phyloP scores from a whole-genome alignment of 192 early-diverging fungal genomes.

The Pecoramyces ruminantium region DNA sequence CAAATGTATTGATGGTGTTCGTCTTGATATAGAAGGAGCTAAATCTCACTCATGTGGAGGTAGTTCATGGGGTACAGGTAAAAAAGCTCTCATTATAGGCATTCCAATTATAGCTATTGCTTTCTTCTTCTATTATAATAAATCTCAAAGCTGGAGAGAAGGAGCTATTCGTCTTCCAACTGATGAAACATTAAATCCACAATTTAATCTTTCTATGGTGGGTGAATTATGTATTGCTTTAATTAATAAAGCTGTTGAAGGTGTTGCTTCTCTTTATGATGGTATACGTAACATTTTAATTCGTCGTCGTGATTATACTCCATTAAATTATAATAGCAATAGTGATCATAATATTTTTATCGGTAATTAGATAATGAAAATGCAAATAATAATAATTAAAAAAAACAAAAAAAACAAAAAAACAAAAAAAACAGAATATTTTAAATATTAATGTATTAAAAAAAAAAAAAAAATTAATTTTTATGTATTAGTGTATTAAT shows the following conservation, averaged over 20 bases:
- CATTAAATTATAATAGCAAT: not conserved
- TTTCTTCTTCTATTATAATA: not conserved
- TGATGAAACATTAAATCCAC: not conserved
- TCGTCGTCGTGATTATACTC: not conserved
- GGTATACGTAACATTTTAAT: not conserved
- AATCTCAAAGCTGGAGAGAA: not conserved
- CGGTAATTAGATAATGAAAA: no score
- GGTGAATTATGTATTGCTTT: not conserved
- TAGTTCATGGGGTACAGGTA: not conserved
- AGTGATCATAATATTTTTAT: not conserved
- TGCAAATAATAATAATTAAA: no score
- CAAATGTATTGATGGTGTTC: not conserved
- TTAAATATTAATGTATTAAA: no score
- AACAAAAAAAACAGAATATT: no score
- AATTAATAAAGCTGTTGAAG: not conserved
- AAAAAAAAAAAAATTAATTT: no score
- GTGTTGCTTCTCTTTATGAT: not conserved
- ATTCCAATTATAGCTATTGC: not conserved
- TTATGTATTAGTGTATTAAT: no score
- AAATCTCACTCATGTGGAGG: not conserved
- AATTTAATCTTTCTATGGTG: not conserved
- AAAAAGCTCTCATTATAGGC: not conserved
- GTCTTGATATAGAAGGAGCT: not conserved
- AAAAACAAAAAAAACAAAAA: no score
- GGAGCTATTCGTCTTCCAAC: not conserved